Base-by-base conservation (phyloP, 2,329 filamentous ascomycete genomes). In the Curvularia sp. region DNA sequence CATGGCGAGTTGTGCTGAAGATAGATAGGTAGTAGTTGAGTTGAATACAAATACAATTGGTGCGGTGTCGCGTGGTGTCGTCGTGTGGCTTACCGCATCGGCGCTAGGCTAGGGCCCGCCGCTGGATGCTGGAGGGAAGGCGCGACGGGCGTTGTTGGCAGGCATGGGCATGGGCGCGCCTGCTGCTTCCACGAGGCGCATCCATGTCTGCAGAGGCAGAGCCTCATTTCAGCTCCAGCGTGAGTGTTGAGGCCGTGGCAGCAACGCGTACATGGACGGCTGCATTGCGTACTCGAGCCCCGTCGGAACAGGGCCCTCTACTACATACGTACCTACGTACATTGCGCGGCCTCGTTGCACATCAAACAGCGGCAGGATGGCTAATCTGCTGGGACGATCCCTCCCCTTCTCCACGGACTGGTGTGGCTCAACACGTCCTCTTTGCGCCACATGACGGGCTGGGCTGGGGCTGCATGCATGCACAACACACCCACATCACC, bases 281-380 rank as follows among this genome's bases (percentile, higher is more conserved):
- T 34, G 32, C 32, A 15, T 34, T n/a, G 18, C 34, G 34, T 36
- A 42, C 23, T 21, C 7, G 15, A 4, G n/a, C n/a, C 19, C 19
- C 21, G 5, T 10, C 19, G 18, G 12, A 1, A 15, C 19, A 42
- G 10, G 19, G 39, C 10, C 39, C 9, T 34, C 32, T 34, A 34
- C 12, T 34, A 34, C 32, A n/a, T n/a, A n/a, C n/a, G n/a, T n/a
- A 34, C 32, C 32, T 13, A 34, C 32, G n/a, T n/a, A 47, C 25
- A 57, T 58, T 58, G 55, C 55, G 55, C 55, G 55, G 55, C 55
- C 55, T 54, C 39, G 30, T 38, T 27, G 39, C 32, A 54, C 45
- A 54, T 52, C 48, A 49, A 49, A 54, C 43, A 48, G 49, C 49
- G 42, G 49, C 49, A 47, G 48, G 48, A 28, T 21, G 42, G 45